Conservation (phyloP, 2,329 filamentous ascomycete genomes). For the Thelonectria olida region DNA sequence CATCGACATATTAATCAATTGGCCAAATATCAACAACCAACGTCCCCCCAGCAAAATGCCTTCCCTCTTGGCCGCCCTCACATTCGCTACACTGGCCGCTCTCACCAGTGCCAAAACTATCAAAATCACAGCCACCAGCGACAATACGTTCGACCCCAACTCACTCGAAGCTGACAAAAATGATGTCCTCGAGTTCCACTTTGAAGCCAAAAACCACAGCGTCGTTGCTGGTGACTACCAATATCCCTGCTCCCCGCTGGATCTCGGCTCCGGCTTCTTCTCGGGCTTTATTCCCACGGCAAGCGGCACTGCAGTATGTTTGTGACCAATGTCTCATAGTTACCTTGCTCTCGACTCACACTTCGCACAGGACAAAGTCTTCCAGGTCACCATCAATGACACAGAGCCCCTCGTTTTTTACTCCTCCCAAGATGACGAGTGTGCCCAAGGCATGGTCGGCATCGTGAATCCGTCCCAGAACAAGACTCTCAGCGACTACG, state of each 20-base stretch:
- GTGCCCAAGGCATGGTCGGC: constrained; percentile 50
- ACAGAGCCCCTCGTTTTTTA: constrained; percentile 49
- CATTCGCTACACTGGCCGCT: constrained; percentile 35
- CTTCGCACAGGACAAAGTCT: constrained; percentile 44
- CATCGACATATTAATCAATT: not conserved
- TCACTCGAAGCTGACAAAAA: constrained; percentile 43
- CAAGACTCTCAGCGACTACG: constrained; percentile 45
- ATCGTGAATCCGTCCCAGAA: constrained; percentile 47
- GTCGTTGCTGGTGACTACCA: constrained; percentile 48
- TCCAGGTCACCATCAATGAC: constrained; percentile 45
- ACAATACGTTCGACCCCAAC: constrained; percentile 47
- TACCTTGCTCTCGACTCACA: not conserved
- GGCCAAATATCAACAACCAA: not conserved
- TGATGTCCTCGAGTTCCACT: constrained; percentile 50
- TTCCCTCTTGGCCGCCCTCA: constrained; percentile 40
- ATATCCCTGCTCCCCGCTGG: constrained; percentile 46
- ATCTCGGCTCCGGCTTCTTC: constrained; percentile 48
- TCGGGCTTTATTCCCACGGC: constrained; percentile 46
- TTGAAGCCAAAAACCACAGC: constrained; percentile 49
- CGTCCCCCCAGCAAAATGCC: constrained; percentile 40
- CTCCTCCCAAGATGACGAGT: constrained; percentile 50
- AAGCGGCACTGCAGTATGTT: constrained; percentile 43
- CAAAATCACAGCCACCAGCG: constrained; percentile 45
- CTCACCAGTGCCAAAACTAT: constrained; percentile 45
- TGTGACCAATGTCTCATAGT: not conserved